Percentiles rank a stretch among this genome's conserved stretches.
Conservation (phyloP, 805 yeast species). For the Zygosaccharomyces rouxii region DNA sequence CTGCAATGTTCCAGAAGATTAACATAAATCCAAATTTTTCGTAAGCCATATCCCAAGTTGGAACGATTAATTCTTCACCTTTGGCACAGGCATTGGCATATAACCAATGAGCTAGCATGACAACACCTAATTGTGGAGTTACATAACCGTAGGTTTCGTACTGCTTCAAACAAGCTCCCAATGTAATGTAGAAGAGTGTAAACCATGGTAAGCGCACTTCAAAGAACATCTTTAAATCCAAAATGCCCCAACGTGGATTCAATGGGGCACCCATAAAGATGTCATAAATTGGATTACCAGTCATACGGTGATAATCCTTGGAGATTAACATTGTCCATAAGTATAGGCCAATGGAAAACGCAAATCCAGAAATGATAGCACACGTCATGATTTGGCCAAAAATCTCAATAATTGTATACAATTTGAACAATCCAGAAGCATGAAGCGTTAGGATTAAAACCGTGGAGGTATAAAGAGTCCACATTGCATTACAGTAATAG, state of each 20-base stretch:
- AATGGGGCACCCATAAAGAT: conserved; percentile 96
- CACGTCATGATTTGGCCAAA: conserved; percentile 93
- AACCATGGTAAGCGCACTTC: conserved; percentile 98
- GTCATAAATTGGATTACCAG: conserved; percentile 87
- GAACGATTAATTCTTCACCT: conserved; percentile 95
- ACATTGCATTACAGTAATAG: conserved; percentile 89
- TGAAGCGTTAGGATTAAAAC: conserved; percentile 59
- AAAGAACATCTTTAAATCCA: conserved; percentile 94
- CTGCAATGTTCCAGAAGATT: conserved; percentile 97
- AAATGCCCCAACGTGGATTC: conserved; percentile 89
- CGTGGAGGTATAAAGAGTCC: conserved; percentile 70
- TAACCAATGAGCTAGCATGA: conserved; percentile 82
- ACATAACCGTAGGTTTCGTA: conserved; percentile 75
- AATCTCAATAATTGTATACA: conserved; percentile 70
- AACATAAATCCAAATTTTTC: conserved; percentile 99
- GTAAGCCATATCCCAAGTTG: conserved; percentile 99
- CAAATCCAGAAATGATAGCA: conserved; percentile 75
- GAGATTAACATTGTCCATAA: conserved; percentile 58
- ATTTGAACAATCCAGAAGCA: conserved; percentile 64
- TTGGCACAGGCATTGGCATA: conserved; percentile 96
- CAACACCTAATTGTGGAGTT: conserved; percentile 66
- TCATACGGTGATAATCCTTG: conserved; percentile 81
- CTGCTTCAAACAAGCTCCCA: conserved; percentile 74
- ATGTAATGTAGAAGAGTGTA: conserved; percentile 70
- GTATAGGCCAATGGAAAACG: conserved; percentile 65